Evolutionary conservation across 352 stramenopile genomes (phyloP).

Genomic region (Thraustochytrium striatum): DNA sequence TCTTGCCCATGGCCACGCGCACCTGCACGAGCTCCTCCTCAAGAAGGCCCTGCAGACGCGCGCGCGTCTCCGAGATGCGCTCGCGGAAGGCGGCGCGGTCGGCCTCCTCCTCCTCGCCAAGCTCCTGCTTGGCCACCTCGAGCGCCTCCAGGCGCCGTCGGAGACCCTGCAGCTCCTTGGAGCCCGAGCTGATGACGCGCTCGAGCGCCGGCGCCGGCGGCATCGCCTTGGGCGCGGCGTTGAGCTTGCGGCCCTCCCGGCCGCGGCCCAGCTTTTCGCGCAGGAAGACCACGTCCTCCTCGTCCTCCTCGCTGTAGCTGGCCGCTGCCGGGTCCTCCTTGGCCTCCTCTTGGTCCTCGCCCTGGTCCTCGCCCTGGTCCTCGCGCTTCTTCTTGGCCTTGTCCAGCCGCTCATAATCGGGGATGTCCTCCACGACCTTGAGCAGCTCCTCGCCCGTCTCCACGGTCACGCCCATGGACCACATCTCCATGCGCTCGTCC

Average conservation of each 20-base stretch:
- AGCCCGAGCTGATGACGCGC: not conserved
- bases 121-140: constrained; percentile 73
- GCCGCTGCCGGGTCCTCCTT: not conserved
- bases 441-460: constrained; percentile 23
- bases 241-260: constrained; percentile 11
- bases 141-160: constrained; percentile 64
- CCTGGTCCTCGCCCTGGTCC: not conserved
- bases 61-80: constrained; percentile 54
- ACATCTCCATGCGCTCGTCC: constrained; percentile 50
- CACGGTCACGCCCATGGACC: constrained; percentile 47
- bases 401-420: not conserved
- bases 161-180: constrained; percentile 9
- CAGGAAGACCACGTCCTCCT: constrained; percentile 34
- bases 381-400: not conserved
- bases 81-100: constrained; percentile 54
- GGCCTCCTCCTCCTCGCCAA: constrained; percentile 57
- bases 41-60: constrained; percentile 59
- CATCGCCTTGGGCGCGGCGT: not conserved
- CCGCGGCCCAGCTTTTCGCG: not conserved
- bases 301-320: not conserved
- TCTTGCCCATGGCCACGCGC: constrained; percentile 58
- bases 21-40: constrained; percentile 67
- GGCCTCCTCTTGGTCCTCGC: not conserved
- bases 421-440: constrained; percentile 42
- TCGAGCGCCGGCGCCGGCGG: not conserved